Evolutionary conservation across 2,329 filamentous ascomycete genomes (phyloP), one percentile per base, ranked within the genome.

Genomic region (Colletotrichum sp.): DNA sequence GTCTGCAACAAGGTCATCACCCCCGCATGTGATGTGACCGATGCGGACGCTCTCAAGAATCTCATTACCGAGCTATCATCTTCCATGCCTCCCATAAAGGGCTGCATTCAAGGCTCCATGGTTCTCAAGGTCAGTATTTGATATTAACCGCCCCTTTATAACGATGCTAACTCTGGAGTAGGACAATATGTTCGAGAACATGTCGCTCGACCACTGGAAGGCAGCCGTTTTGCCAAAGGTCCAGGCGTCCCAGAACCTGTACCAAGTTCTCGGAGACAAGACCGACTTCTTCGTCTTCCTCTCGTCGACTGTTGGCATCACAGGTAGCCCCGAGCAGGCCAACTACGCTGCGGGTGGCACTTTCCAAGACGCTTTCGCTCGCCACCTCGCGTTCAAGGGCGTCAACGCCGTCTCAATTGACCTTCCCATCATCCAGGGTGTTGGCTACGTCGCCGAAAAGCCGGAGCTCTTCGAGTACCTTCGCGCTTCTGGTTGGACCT

Each of bases 391-490:
- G 0, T 56, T 75, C 7, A 79, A 79, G 1, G 87, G 87, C 3
- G 80, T 88, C 3, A 82, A 86, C 4, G 88, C 86, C 28, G 84
- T 87, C 0, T 86, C 86, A 1, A 83, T 93, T 3, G 87, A 92
- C 78, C 82, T 92, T 16, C 90, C 89, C 0, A 85, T 86, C 2
- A 85, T 92, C 10, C 84, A 83, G 0, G 88, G 87, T 74, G 85
- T 87, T 1, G 89, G 89, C 4, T 90, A 89, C 78, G 81, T 90
- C 3, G 87, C 88, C 2, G 86, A 89, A 73, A 87, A 88, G 72
- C 82, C 83, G 0, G 84, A 83, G 59, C 63, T 77, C 10, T 66
- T 70, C 36, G 65, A 72, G 52, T 28, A 78, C 32, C 71, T 78
- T 14, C 76, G 79, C 9, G 74, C 79, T 12, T 69, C 62, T 18